These are phyloP conservation scores for Candida andamanensis DNA, from an alignment of 805 yeast species.

Conservation along the genomic window DNA sequence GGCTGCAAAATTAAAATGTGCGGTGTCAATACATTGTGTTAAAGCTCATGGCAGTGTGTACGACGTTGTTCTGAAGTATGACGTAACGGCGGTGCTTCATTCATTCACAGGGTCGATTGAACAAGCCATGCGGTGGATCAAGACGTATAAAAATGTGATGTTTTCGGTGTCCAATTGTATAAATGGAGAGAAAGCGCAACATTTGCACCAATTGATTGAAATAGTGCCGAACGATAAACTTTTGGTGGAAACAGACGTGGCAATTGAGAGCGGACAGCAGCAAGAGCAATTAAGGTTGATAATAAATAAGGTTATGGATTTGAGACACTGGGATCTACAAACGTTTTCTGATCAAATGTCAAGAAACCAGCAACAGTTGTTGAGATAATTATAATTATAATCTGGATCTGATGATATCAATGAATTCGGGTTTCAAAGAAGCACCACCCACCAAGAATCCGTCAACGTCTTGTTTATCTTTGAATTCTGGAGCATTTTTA, in stretches of 20 bases:
- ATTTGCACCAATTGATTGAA: conserved; percentile 15
- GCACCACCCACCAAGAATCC: conserved; percentile 99
- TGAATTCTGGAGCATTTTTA: conserved; percentile 83
- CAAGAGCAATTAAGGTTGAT: no score
- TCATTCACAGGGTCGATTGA: conserved; percentile 84
- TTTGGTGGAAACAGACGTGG: conserved; percentile 33
- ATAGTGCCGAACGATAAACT: conserved; percentile 19
- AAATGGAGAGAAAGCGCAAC: conserved; percentile 32
- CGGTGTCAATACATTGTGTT: conserved; percentile 82
- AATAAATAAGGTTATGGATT: conserved; percentile 10
- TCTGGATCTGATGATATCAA: conserved; percentile 92
- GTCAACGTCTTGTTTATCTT: conserved; percentile 89
- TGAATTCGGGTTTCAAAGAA: conserved; percentile 95
- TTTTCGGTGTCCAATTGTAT: conserved; percentile 54
- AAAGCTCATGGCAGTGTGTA: conserved; percentile 64
- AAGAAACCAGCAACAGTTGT: not conserved
- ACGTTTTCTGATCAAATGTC: conserved; percentile 1
- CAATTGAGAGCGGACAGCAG: no score
- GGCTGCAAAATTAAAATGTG: conserved; percentile 44
- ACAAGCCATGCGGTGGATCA: conserved; percentile 49
- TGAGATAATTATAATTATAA: conserved; percentile 30
- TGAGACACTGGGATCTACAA: conserved; percentile 11
- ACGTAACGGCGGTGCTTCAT: conserved; percentile 53
- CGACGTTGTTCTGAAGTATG: conserved; percentile 31
- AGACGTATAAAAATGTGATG: conserved; percentile 29